Percentiles rank a stretch among this genome's conserved stretches.
Evolutionary conservation across 2,329 filamentous ascomycete species (phyloP).

Genomic region (Acephala macrosclerotiorum): DNA sequence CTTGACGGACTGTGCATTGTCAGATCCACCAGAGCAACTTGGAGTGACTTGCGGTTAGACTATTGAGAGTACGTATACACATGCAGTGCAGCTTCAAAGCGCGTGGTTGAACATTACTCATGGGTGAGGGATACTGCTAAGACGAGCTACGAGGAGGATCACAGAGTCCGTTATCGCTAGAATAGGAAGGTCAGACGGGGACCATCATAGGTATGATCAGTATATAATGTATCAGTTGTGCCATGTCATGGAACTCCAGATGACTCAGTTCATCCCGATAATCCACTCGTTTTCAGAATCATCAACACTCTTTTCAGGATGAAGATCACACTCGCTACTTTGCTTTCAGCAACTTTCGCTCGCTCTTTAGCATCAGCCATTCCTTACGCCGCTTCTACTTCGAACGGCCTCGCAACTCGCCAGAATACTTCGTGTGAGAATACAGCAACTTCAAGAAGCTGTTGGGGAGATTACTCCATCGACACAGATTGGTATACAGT

Average conservation of each 20-base stretch:
- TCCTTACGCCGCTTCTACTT: slow-evolving; percentile 27
- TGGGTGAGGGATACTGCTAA: background rate
- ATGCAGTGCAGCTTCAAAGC: slow-evolving; percentile 18
- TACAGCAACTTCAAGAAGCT: slow-evolving; percentile 41
- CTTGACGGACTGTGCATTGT: no score
- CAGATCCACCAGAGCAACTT: background rate
- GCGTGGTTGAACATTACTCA: background rate
- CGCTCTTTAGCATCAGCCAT: slow-evolving; percentile 34
- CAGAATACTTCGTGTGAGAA: slow-evolving; percentile 36
- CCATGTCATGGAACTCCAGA: slow-evolving; percentile 14
- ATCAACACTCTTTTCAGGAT: slow-evolving; percentile 31
- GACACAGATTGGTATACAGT: slow-evolving; percentile 42
- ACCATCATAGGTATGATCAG: background rate
- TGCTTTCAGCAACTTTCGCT: slow-evolving; percentile 30
- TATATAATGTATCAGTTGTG: slow-evolving; percentile 1
- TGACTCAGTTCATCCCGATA: slow-evolving; percentile 20
- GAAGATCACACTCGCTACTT: slow-evolving; percentile 38
- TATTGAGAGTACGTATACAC: slow-evolving; percentile 24
- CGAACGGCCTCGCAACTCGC: slow-evolving; percentile 25
- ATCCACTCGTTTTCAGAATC: slow-evolving; percentile 18
- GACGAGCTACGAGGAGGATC: background rate
- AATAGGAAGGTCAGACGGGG: background rate
- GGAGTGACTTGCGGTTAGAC: slow-evolving; percentile 21
- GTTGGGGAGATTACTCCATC: slow-evolving; percentile 44
- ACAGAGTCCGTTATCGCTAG: background rate